Base-by-base conservation (phyloP, 148 eudicot genomes). In the Rhododendron vialii region DNA sequence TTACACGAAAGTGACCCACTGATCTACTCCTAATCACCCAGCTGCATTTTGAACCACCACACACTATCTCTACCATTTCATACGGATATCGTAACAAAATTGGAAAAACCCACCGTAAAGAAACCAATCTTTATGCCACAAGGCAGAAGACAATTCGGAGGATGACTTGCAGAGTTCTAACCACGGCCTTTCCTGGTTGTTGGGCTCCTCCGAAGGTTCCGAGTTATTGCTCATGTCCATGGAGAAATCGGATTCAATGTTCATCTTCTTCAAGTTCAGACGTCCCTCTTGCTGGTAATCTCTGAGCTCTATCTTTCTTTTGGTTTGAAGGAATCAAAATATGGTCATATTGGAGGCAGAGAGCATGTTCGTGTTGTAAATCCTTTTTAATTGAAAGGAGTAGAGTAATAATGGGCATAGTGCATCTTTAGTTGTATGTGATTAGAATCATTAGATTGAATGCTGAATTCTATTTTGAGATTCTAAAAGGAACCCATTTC, bases 221-320 rank as follows among this genome's bases (percentile, higher is more conserved):
- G 26, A n/a, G 7, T 20, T 28, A 81, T 79, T 43, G n/a, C 47
- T 30, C 88, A 76, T 75, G 45, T 48, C 78, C 80, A 50, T 61
- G 65, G 22, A 45, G 14, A 33, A 50, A 84, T 86, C 81, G 80
- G 50, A 82, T 90, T 85, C 75, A 24, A 53, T 88, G 92, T 48
- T 90, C 90, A 22, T 18, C 61, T 55, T 80, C 91, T 81, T 78
- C 91, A 75, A 26, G 80, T 65, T 84, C 88, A 73, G 86, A 86
- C 26, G 47, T 69, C 71, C 78, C 86, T 24, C 13, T 81, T 10
- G 63, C 89, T 30, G 90, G 90, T 89, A 84, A 78, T 53, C 35
- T 80, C 26, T 5, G 12, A 36, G 20, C 45, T 47, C 38, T 73
- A 17, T 41, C 50, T 55, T 81, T 15, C 63, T 81, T 28, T 17